These are phyloP conservation scores for Ogataea pignaliae DNA, from an alignment of 805 yeast genomes.

Conservation along the genomic window DNA sequence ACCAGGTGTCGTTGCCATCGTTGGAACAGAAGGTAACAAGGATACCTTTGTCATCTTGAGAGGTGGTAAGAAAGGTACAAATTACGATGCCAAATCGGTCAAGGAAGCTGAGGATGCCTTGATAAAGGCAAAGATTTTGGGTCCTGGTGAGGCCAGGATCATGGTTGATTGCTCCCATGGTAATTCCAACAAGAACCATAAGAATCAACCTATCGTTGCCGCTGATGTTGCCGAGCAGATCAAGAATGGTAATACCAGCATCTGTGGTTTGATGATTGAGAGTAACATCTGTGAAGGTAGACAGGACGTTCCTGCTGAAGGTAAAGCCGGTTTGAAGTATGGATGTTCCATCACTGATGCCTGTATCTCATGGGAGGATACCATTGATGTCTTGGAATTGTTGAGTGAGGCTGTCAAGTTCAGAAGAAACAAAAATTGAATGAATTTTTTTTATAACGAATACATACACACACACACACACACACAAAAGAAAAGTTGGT, in stretches of 20 bases:
- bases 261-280: constrained; percentile 97
- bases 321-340: constrained; percentile 71
- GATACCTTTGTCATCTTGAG: constrained; percentile 91
- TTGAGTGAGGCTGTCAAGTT: constrained; percentile 77
- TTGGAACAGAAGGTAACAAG: constrained; percentile 92
- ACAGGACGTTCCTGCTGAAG: constrained; percentile 82
- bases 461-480: too few relatives aligned
- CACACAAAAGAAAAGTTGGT: too few relatives aligned
- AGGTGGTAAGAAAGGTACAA: constrained; percentile 94
- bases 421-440: constrained; percentile 48
- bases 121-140: constrained; percentile 46
- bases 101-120: constrained; percentile 60
- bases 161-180: constrained; percentile 99
- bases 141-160: constrained; percentile 52
- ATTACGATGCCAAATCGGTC: constrained; percentile 81
- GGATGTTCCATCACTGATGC: constrained; percentile 98
- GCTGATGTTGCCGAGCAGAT: constrained; percentile 74
- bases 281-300: constrained; percentile 88
- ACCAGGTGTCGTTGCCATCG: constrained; percentile 94
- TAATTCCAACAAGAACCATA: constrained; percentile 89
- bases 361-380: constrained; percentile 86
- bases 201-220: constrained; percentile 94
- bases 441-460: too few relatives aligned
- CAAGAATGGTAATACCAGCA: constrained; percentile 62
- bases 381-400: constrained; percentile 63